Evolutionary conservation across 768 basidiomycete species (phyloP).

Genomic region (Melanogaster broomeanus): DNA sequence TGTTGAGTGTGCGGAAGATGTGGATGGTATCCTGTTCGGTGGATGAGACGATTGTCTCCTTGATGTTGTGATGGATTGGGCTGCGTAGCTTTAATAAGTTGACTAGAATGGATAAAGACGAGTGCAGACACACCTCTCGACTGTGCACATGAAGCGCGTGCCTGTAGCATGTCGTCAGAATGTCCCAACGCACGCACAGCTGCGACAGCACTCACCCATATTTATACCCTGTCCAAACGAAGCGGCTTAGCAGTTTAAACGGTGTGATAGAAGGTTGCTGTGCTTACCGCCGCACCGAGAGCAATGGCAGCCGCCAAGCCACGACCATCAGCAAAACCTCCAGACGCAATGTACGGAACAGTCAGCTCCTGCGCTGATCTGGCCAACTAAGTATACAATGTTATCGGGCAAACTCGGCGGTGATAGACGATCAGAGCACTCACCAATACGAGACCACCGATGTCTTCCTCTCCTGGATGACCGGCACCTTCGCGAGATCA

Average conservation of each 20-base stretch:
- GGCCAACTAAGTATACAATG: constrained; percentile 57
- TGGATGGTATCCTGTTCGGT: constrained; percentile 84
- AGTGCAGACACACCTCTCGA: constrained; percentile 58
- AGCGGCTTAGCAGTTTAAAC: neutral
- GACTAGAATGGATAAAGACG: neutral
- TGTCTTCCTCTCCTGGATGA: constrained; percentile 93
- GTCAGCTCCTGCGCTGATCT: constrained; percentile 83
- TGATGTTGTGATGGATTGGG: constrained; percentile 88
- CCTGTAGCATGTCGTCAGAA: constrained; percentile 30
- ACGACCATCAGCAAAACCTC: constrained; percentile 85
- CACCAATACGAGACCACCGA: constrained; percentile 84
- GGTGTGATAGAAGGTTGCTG: neutral
- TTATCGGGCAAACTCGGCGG: constrained; percentile 1
- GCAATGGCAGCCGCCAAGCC: constrained; percentile 83
- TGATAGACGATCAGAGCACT: neutral
- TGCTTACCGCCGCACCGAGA: constrained; percentile 74
- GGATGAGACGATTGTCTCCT: constrained; percentile 83
- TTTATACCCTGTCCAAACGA: constrained; percentile 66
- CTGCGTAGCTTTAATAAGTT: constrained; percentile 36
- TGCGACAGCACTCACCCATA: constrained; percentile 52
- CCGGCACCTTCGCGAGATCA: constrained; percentile 68
- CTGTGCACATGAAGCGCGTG: constrained; percentile 91
- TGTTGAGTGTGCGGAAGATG: constrained; percentile 85
- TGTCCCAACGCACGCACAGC: neutral
- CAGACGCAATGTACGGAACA: constrained; percentile 87